Evolutionary conservation across 2,329 filamentous ascomycete genomes (phyloP), one percentile per base, ranked within the genome.

Genomic region (Pseudogymnoascus sp.): DNA sequence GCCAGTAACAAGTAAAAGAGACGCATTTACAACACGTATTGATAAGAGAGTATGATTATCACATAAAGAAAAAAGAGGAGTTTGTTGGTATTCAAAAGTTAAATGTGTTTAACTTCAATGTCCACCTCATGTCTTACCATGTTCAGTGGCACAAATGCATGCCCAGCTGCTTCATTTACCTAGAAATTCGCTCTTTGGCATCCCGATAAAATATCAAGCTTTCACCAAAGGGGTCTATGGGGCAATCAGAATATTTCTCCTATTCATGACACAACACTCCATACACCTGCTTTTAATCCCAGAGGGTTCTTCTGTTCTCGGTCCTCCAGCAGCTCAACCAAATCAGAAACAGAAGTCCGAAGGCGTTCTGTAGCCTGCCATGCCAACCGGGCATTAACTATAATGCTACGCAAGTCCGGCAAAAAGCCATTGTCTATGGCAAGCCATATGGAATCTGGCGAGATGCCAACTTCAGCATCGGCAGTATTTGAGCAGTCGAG

Each of bases 401-500:
- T 64, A 6, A 74, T 70, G 41, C 69, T 70, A 51, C 72, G 63
- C 33, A 74, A 35, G 65, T 68, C 63, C 10, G 68, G 66, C 17
- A 74, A 60, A 10, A 63, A 61, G 1, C 63, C 68, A 9, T 66
- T 61, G 55, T 72, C 69, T 12, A 72, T 66, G 9, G 70, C 68
- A 36, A 70, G 63, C 61, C 69, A 73, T 4, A 73, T 62, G 6
- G 58, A 55, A 6, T 42, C 44, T 0, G 71, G 62, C 33, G 48
- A 65, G 25, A 71, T 62, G 13, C 63, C 65, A 2, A 72, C 65
- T 12, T 72, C 69, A 15, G 66, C 61, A 10, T 63, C 66, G 0
- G 71, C 68, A 13, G 65, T 65, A 3, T 66, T 66, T 15, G 68
- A 70, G 39, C 71, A 72, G 60, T 73, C 71, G 7, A 74, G 58